These are phyloP conservation scores for Sordariomycetes sp. DNA, from an alignment of 2,329 filamentous ascomycete species.

Conservation along the genomic window DNA sequence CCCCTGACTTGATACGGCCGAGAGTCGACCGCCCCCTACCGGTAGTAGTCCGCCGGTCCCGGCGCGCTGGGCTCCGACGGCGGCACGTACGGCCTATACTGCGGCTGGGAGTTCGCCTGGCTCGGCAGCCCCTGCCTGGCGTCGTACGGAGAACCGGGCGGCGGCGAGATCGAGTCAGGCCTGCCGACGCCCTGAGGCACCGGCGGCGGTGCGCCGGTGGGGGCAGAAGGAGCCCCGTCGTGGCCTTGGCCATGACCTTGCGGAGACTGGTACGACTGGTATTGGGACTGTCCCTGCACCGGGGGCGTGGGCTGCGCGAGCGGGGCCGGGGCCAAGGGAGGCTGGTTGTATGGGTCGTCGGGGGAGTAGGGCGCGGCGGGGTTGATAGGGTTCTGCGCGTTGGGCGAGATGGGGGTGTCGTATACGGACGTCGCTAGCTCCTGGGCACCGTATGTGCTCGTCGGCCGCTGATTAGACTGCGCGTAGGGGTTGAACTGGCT, in stretches of 20 bases:
- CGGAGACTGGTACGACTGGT: conserved; percentile 25
- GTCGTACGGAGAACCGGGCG: conserved; percentile 33
- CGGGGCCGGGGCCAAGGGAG: conserved; percentile 14
- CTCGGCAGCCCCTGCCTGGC: conserved; percentile 36
- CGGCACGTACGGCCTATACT: conserved; percentile 50
- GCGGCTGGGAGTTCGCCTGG: conserved; percentile 25
- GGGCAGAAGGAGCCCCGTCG: conserved; percentile 18
- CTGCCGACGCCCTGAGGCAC: conserved; percentile 22
- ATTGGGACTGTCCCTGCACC: conserved; percentile 21
- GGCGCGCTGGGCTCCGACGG: conserved; percentile 32
- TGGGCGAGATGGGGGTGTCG: conserved; percentile 53
- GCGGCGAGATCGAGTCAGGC: conserved; percentile 20
- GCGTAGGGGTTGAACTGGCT: conserved; percentile 34
- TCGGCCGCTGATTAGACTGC: conserved; percentile 39
- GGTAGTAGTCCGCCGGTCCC: conserved; percentile 42
- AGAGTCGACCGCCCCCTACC: conserved; percentile 20
- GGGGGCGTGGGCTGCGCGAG: conserved; percentile 11
- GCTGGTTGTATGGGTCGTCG: conserved; percentile 23
- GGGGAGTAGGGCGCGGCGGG: conserved; percentile 33
- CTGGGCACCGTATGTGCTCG: conserved; percentile 60
- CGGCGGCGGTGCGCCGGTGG: conserved; percentile 24
- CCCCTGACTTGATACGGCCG: conserved; percentile 10
- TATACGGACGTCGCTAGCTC: conserved; percentile 69
- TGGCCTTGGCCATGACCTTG: conserved; percentile 9
- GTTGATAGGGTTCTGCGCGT: conserved; percentile 28